A percentile compares a stretch with the other conserved stretches of the same genome.
Conservation (phyloP, 257 asterid genomes). For the Datura wrightii region DNA sequence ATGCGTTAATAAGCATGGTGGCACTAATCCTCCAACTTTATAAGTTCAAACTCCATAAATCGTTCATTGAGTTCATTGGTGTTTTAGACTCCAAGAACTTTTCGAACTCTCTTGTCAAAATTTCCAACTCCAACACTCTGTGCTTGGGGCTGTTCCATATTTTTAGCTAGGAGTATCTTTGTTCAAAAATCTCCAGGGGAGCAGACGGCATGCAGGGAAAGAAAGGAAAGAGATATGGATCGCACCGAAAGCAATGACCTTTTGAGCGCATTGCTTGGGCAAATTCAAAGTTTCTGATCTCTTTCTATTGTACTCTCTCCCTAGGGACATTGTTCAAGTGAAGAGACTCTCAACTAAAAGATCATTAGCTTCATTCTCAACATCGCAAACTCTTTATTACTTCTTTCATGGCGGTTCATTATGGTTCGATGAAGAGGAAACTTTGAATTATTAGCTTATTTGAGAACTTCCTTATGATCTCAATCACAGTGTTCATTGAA, state of each 20-base stretch:
- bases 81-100: background rate
- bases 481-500: too few relatives aligned
- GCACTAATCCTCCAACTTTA: background rate
- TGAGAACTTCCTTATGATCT: too few relatives aligned
- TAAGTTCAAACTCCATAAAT: background rate
- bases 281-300: background rate
- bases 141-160: background rate
- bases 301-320: slow-evolving; percentile 7
- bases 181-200: background rate
- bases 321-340: background rate
- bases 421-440: background rate
- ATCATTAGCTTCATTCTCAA: background rate
- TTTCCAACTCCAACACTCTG: background rate
- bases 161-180: background rate
- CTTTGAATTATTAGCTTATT: too few relatives aligned
- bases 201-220: background rate
- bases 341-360: background rate
- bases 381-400: background rate
- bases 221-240: background rate
- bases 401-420: background rate
- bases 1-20: too few relatives aligned
- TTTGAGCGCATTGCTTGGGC: background rate
- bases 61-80: background rate
- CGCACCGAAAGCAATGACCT: background rate
- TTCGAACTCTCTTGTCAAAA: background rate